Percentiles rank a stretch among this genome's conserved stretches.
Evolutionary conservation across 2,329 filamentous ascomycete species (phyloP).

Genomic region (Lithohypha guttulata): DNA sequence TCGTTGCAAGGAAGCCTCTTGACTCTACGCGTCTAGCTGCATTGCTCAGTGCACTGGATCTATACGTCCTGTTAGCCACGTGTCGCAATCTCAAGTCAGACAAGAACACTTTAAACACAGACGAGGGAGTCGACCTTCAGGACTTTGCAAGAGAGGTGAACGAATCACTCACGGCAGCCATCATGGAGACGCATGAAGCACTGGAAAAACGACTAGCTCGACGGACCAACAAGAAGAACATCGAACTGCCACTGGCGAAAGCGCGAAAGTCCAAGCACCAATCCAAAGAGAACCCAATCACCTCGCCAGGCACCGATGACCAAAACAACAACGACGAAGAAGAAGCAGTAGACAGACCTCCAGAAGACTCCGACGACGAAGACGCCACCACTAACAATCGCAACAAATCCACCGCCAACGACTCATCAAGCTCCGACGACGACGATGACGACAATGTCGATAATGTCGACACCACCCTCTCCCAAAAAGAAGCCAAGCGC

Average conservation of each 20-base stretch:
- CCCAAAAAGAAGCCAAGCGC: slow-evolving; percentile 36
- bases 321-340: slow-evolving; percentile 11
- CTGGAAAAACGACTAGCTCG: slow-evolving; percentile 70
- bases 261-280: slow-evolving; percentile 1
- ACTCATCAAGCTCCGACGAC: slow-evolving; percentile 25
- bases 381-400: slow-evolving; percentile 5
- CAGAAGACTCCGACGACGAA: slow-evolving; percentile 42
- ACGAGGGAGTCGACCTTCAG: slow-evolving; percentile 45
- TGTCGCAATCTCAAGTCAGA: slow-evolving; percentile 43
- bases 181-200: slow-evolving; percentile 66
- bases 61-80: slow-evolving; percentile 68
- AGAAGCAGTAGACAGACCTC: slow-evolving; percentile 22
- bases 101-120: slow-evolving; percentile 26
- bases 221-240: slow-evolving; percentile 39
- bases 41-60: slow-evolving; percentile 66
- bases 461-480: no score
- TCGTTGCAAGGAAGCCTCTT: slow-evolving; percentile 46
- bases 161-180: slow-evolving; percentile 49
- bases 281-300: neutral
- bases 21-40: slow-evolving; percentile 70
- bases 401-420: slow-evolving; percentile 20
- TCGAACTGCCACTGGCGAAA: slow-evolving; percentile 9
- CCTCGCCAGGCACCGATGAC: neutral
- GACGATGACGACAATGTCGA: neutral
- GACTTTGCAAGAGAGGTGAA: slow-evolving; percentile 60